Evolutionary conservation across 352 stramenopile genomes (phyloP), one percentile per base, ranked within the genome.

Genomic region (Pythium brachiatum): DNA sequence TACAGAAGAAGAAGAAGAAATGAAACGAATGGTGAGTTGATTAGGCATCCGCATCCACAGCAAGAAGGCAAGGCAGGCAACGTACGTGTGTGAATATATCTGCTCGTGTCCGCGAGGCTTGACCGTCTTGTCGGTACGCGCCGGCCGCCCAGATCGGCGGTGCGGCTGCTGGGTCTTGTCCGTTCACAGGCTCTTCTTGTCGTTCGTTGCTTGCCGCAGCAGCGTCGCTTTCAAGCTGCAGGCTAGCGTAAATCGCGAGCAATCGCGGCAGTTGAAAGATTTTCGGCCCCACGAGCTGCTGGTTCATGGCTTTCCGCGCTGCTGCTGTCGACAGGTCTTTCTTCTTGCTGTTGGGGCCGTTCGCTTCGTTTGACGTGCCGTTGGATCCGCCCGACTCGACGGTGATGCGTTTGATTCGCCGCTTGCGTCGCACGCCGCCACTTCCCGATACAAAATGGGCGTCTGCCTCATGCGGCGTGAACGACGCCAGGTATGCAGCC

Each of bases 51-150:
- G n/a, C n/a, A n/a, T n/a, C n/a, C n/a, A n/a, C n/a, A n/a, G n/a
- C n/a, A n/a, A n/a, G n/a, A 18, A 44, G 36, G 23, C 36, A 63
- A 8, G 27, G 57, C 20, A 41, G 3, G 31, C 3, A 15, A 72
- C 83, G 68, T 64, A 92, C 83, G 67, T 90, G 80, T 34, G 67
- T 81, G 58, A 92, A 89, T n/a, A 90, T 81, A 67, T 92, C 83
- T 38, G 89, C 83, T 31, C 83, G 78, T 47, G 79, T 52, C 58
- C 64, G 56, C 23, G 57, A 54, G 11, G 46, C 44, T 65, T 39
- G 59, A 3, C 54, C 55, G 18, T 53, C 27, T 39, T 44, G 50
- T 20, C 34, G 2, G 15, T 25, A 38, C 18, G n/a, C 20, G 2
- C 53, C 53, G 3, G 36, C 20, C 5, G 25, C 25, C 53, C 36